phyloP scores from a whole-genome alignment of 805 yeast species.

The Metschnikowia amazonensis region DNA sequence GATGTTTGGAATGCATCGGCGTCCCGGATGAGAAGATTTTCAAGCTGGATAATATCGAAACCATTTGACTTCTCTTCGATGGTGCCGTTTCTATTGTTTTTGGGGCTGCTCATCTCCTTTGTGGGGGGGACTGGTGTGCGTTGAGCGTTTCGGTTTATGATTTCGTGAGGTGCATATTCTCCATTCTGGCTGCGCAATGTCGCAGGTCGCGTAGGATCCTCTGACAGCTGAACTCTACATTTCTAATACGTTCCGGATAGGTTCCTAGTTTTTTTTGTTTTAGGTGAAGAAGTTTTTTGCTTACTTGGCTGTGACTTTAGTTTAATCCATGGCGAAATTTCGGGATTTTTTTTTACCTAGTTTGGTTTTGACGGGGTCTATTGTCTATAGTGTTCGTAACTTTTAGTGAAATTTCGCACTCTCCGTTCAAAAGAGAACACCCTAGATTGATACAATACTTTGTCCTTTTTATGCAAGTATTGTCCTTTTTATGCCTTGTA shows the following conservation, averaged over 20 bases:
- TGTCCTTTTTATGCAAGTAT: too few relatives aligned
- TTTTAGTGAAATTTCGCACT: too few relatives aligned
- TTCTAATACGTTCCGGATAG: background rate
- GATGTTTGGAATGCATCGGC: constrained; percentile 45
- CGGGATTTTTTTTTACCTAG: too few relatives aligned
- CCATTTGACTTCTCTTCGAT: background rate
- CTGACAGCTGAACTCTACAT: background rate
- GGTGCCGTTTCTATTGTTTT: background rate
- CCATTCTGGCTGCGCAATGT: constrained; percentile 1
- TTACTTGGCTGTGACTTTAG: background rate
- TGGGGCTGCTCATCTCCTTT: constrained; percentile 2
- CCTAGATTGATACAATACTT: too few relatives aligned
- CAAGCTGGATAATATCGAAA: constrained; percentile 30
- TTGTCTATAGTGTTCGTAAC: too few relatives aligned
- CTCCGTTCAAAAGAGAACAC: too few relatives aligned
- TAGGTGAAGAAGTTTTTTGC: too few relatives aligned
- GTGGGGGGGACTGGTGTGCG: background rate
- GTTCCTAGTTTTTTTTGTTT: background rate
- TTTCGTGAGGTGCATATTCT: background rate
- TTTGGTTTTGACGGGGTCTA: too few relatives aligned
- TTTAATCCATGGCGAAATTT: too few relatives aligned
- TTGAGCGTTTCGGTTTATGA: background rate
- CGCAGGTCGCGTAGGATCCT: background rate
- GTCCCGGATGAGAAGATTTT: constrained; percentile 36
- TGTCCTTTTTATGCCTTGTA: too few relatives aligned